Percentiles rank a stretch among this genome's conserved stretches.
These are phyloP conservation scores for Eucalyptus marginata DNA, from an alignment of 345 rosid species.

Conservation along the genomic window DNA sequence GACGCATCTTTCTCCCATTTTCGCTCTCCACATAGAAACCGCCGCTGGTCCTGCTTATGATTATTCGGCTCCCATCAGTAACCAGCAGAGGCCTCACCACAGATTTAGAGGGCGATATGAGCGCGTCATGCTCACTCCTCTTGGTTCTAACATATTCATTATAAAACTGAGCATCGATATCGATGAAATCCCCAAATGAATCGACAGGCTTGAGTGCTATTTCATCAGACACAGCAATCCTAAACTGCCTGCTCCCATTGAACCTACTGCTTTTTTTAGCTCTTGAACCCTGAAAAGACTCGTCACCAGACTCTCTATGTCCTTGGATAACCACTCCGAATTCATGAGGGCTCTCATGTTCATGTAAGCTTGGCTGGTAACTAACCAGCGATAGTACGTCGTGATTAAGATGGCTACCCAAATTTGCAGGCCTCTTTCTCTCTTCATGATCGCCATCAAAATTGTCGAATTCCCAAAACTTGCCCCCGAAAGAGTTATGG, in stretches of 20 bases:
- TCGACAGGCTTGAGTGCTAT: background rate
- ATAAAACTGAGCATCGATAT: background rate
- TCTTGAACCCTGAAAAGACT: background rate
- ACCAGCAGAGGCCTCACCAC: background rate
- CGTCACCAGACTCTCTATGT: background rate
- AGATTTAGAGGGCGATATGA: background rate
- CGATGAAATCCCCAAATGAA: background rate
- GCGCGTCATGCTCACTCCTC: background rate
- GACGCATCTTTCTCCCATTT: background rate
- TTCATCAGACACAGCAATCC: background rate
- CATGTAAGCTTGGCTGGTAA: background rate
- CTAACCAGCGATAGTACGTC: background rate
- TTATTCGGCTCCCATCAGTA: conserved; percentile 1
- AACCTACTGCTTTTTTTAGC: background rate
- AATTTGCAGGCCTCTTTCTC: background rate
- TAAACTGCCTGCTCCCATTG: background rate
- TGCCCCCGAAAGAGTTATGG: background rate
- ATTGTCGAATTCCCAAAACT: background rate
- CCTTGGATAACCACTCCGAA: background rate
- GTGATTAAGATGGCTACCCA: background rate
- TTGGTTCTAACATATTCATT: background rate
- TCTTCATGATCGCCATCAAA: background rate
- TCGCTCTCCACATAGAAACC: background rate
- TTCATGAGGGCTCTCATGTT: background rate
- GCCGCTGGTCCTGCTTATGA: background rate